These are phyloP conservation scores for Nannochloropsis salina DNA, from an alignment of 108 stramenopile genomes.

Conservation along the genomic window DNA sequence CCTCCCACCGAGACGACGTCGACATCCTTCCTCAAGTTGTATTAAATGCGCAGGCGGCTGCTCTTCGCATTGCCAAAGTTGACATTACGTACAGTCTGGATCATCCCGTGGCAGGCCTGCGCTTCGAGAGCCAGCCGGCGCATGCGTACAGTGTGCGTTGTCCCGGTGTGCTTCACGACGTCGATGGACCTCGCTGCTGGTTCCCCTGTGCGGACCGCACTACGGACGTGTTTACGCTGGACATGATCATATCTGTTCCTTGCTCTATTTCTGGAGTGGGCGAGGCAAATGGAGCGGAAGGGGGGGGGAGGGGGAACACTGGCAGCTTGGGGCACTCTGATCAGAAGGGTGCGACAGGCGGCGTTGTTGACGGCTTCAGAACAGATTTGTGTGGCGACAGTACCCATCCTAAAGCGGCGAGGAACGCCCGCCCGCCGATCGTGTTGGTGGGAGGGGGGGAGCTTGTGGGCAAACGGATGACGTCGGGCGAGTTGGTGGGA, in stretches of 20 bases:
- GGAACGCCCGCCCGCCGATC: not conserved
- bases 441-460: not conserved
- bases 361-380: too few relatives aligned
- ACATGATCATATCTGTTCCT: not conserved
- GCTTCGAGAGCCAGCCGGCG: not conserved
- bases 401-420: too few relatives aligned
- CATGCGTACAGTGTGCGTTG: conserved; percentile 17
- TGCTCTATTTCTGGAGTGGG: not conserved
- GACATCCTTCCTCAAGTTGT: not conserved
- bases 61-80: not conserved
- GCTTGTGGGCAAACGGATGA: not conserved
- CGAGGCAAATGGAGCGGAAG: not conserved
- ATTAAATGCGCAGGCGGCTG: not conserved
- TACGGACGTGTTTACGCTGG: not conserved
- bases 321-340: not conserved
- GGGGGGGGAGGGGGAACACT: not conserved
- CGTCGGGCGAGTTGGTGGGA: not conserved
- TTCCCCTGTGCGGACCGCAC: conserved; percentile 12
- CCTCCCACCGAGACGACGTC: not conserved
- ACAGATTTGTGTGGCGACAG: too few relatives aligned
- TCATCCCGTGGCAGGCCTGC: conserved; percentile 10
- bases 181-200: conserved; percentile 15
- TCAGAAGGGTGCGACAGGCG: too few relatives aligned
- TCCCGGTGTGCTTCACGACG: not conserved
- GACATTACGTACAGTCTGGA: not conserved